Evolutionary conservation across 164 flowering plant species (phyloP).

Genomic region (Aristolochia fimbriata): DNA sequence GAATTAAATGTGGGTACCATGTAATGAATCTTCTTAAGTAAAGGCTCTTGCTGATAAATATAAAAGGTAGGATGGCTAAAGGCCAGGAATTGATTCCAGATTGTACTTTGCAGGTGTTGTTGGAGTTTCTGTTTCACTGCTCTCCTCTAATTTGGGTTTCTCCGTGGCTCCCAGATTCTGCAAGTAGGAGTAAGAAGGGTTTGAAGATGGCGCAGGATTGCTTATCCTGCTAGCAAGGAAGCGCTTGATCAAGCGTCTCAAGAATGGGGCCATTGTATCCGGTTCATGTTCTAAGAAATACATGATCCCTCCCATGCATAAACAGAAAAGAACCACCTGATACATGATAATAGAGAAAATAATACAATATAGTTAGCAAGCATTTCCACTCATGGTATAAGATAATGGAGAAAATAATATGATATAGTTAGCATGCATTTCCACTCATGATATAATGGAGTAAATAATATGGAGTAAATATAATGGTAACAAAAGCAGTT

Average conservation of each 20-base stretch:
- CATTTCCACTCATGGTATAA: neutral
- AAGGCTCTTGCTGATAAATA: too few relatives aligned
- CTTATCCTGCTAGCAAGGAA: constrained; percentile 92
- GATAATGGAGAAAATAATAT: too few relatives aligned
- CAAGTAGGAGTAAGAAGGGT: constrained; percentile 53
- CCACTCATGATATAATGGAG: neutral
- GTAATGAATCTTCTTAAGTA: too few relatives aligned
- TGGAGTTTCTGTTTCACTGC: constrained; percentile 27
- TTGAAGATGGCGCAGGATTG: constrained; percentile 52
- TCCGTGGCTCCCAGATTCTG: constrained; percentile 48
- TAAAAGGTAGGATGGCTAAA: constrained; percentile 15
- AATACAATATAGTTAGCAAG: neutral
- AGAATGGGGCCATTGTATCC: constrained; percentile 93
- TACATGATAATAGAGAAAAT: neutral
- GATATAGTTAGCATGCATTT: neutral
- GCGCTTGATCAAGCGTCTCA: constrained; percentile 80
- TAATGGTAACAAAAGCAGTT: neutral
- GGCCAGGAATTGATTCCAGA: constrained; percentile 92
- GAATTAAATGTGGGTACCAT: too few relatives aligned
- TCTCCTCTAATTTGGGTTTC: constrained; percentile 37
- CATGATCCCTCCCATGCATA: constrained; percentile 97
- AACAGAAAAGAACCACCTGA: constrained; percentile 77
- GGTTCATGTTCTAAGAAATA: constrained; percentile 92
- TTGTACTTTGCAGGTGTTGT: constrained; percentile 50
- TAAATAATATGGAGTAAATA: neutral